Evolutionary conservation across 371 early-diverging fungal species (phyloP), one percentile per base, ranked within the genome.

Genomic region (Globomyces sp.): DNA sequence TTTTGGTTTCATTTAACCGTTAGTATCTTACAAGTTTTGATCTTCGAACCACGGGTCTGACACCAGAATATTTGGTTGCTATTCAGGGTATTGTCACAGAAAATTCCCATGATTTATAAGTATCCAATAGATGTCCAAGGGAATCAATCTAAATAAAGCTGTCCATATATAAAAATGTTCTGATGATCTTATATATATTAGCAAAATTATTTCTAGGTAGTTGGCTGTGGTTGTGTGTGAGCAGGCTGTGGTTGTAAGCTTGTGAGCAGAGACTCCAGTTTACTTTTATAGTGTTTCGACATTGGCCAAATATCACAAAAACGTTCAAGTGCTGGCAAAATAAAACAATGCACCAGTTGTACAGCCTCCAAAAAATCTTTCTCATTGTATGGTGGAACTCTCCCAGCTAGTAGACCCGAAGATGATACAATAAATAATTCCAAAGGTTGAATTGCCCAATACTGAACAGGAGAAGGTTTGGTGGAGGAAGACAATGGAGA

Each of bases 21-120:
- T 58, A 80, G 81, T 80, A 80, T 57, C 57, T 81, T 10, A 76
- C 79, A 9, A 71, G 64, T n/a, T 65, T 81, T 44, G 82, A 81
- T 51, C 40, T 81, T 43, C 61, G 82, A 10, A 73, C 73, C 49
- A 77, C 77, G 1, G 79, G 75, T 9, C 51, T 81, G 1, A 75
- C 80, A 1, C 61, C 34, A 4, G 78, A 78, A 48, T 79, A 70
- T 59, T 41, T 70, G 52, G 51, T 77, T 40, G 77, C 79, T 4
- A 77, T 81, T 53, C 79, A 81, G 58, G 79, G 75, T 5, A 74
- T 78, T 57, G 60, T 81, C 8, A 64, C 69, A n/a, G 81, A 81
- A 62, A 78, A 78, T 62, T 64, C 52, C 51, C 57, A 55, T 24
- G 45, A 69, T 53, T 51, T 11, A 45, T 41, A 6, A 55, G 24